phyloP scores from a whole-genome alignment of 371 early-diverging fungal genomes.

The Saksenaea oblongispora region DNA sequence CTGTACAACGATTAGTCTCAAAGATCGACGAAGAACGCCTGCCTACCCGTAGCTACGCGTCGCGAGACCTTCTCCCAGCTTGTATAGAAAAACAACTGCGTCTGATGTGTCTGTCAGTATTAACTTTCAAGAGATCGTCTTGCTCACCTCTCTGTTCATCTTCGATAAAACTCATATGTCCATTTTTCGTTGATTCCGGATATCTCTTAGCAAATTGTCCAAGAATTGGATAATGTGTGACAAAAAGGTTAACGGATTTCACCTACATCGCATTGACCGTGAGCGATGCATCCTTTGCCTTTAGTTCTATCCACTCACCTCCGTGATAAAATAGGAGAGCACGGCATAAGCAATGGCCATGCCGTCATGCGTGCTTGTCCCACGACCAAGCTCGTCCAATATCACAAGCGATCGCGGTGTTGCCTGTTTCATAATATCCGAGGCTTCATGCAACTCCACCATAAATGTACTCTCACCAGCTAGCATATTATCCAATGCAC shows the following conservation, averaged over 20 bases:
- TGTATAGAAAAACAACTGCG: constrained; percentile 83
- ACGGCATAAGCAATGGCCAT: constrained; percentile 90
- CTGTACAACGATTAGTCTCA: constrained; percentile 32
- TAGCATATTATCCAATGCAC: constrained; percentile 67
- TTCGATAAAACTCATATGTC: constrained; percentile 78
- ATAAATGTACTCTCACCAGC: constrained; percentile 88
- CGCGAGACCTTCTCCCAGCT: constrained; percentile 78
- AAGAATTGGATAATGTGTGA: constrained; percentile 77
- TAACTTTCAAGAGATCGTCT: background rate
- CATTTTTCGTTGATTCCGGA: constrained; percentile 44
- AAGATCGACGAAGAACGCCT: background rate
- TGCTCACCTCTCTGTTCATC: constrained; percentile 27
- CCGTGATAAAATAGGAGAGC: constrained; percentile 71
- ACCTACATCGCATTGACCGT: constrained; percentile 14
- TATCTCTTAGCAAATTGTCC: constrained; percentile 48
- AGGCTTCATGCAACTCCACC: constrained; percentile 85
- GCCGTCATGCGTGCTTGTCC: constrained; percentile 94
- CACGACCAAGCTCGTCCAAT: constrained; percentile 98
- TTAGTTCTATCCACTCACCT: constrained; percentile 54
- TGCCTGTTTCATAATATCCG: constrained; percentile 68
- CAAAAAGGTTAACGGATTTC: constrained; percentile 58
- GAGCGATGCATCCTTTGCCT: background rate
- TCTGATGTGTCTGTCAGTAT: constrained; percentile 15
- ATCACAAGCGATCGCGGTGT: constrained; percentile 81
- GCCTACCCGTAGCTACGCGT: constrained; percentile 74